Percentiles rank a stretch among this genome's conserved stretches.
Conservation (phyloP, 805 yeast genomes). For the Sugiyamaella valdiviana region DNA sequence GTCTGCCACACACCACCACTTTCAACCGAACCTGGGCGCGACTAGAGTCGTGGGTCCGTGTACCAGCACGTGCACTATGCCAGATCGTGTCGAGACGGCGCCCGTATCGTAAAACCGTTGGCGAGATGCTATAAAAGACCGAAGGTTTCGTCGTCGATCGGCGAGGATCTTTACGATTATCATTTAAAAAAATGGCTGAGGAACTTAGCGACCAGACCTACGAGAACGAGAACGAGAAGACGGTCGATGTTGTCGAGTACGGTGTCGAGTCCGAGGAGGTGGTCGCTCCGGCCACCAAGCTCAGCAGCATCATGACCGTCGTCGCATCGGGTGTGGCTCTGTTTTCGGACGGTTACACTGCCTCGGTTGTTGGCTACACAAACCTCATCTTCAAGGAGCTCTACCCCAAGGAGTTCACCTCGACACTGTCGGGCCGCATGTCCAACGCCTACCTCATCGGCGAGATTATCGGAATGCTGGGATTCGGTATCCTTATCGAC, state of each 20-base stretch:
- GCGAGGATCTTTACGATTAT: too few species aligned
- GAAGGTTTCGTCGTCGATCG: too few species aligned
- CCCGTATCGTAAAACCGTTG: too few species aligned
- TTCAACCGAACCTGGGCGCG: too few species aligned
- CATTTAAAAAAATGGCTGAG: neutral
- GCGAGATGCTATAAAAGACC: too few species aligned
- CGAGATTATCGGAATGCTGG: constrained; percentile 14
- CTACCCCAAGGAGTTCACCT: constrained; percentile 53
- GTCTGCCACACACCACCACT: too few species aligned
- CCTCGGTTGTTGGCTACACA: constrained; percentile 4
- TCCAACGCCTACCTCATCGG: constrained; percentile 16
- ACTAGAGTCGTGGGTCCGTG: too few species aligned
- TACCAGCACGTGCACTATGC: too few species aligned
- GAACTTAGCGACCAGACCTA: neutral
- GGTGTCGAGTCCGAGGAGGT: neutral
- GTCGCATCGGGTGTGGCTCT: constrained; percentile 87
- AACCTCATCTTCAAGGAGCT: constrained; percentile 28
- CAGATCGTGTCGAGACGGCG: too few species aligned
- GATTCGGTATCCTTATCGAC: constrained; percentile 13
- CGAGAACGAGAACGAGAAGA: neutral
- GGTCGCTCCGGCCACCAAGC: neutral
- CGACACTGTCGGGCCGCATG: constrained; percentile 8
- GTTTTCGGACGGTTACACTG: constrained; percentile 78
- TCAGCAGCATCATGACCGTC: constrained; percentile 41
- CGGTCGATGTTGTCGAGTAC: neutral